Evolutionary conservation across 75 land plant genomes (phyloP), one percentile per base, ranked within the genome.

Genomic region (Cryptomeria japonica): DNA sequence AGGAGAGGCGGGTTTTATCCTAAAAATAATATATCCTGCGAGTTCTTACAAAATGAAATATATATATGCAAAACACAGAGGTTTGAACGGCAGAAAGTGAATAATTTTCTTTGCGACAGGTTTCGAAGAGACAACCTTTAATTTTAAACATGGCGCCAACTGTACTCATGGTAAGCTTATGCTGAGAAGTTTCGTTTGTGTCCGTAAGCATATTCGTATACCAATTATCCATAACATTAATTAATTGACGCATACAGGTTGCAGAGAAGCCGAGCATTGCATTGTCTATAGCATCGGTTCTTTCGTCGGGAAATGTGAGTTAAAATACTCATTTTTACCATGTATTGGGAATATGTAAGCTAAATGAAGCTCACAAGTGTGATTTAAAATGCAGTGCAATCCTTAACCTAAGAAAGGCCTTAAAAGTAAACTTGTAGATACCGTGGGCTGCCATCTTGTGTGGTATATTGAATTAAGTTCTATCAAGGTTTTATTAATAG

Each of bases 261-360:
- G 99, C 99, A 6, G 99, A 98, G 93, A 98, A 98, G 93, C 99
- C 99, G 13, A 98, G 99, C 92, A 98, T 98, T 86, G 99, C 99
- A 37, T 90, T 91, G 13, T 93, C 99, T 1, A 93, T 98, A 16
- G 96, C 99, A 28, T 58, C 90, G 18, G 93, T 92, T 36, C 94
- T 98, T 84, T 98, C 99, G 0, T 88, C 91, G 58, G 97, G 98
- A 86, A 89, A 87, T 41, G 99, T 96, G 91, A 77, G 87, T 84
- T 15, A 25, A 64, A 36, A 56, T 36, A 19, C 76, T 88, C n/a
- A 39, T 5, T 76, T 84, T 68, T 38, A 8, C 25, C 85, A 82
- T 75, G 2, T 61, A 19, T 25, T 46, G 42, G 25, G 34, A 46
- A 82, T 82, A 22, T 41, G 39, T 82, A 3, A 46, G 2, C 28